Evolutionary conservation across 1,139 yeast genomes (phyloP).

Genomic region (Zygosaccharomyces sapae): DNA sequence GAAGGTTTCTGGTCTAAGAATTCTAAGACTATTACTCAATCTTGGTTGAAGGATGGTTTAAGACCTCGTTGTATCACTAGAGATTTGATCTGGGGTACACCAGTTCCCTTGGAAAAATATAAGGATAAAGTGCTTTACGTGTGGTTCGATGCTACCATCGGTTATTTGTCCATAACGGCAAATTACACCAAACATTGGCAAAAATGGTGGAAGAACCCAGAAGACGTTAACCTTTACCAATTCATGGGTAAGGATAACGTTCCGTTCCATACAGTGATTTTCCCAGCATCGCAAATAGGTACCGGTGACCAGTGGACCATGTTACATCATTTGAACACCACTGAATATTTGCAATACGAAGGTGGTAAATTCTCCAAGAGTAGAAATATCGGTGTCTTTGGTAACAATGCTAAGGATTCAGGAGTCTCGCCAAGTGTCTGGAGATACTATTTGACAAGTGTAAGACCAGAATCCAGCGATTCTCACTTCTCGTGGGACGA

Average conservation of each 20-base stretch:
- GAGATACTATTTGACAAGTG: conserved; percentile 91
- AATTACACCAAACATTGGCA: conserved; percentile 80
- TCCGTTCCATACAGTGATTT: conserved; percentile 96
- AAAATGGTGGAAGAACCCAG: conserved; percentile 91
- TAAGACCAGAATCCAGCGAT: conserved; percentile 93
- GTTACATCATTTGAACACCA: conserved; percentile 85
- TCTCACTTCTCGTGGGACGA: conserved; percentile 97
- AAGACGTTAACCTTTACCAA: conserved; percentile 79
- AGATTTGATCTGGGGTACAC: conserved; percentile 97
- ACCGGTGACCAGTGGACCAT: conserved; percentile 86
- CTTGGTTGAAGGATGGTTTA: conserved; percentile 93
- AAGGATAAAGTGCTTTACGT: conserved; percentile 92
- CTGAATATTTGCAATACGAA: conserved; percentile 95
- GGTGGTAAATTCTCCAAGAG: conserved; percentile 97
- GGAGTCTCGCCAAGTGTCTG: conserved; percentile 90
- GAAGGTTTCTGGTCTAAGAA: conserved; percentile 91
- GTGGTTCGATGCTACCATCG: conserved; percentile 98
- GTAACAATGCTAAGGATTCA: conserved; percentile 92
- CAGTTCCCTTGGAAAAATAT: conserved; percentile 82
- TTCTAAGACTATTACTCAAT: conserved; percentile 77
- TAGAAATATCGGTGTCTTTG: conserved; percentile 95
- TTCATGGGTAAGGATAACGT: conserved; percentile 99
- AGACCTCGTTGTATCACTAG: conserved; percentile 95
- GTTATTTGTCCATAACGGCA: conserved; percentile 94
- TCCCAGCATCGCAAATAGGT: conserved; percentile 90